Evolutionary conservation across 768 basidiomycete genomes (phyloP).

Genomic region (Rhizopogon roseolus): DNA sequence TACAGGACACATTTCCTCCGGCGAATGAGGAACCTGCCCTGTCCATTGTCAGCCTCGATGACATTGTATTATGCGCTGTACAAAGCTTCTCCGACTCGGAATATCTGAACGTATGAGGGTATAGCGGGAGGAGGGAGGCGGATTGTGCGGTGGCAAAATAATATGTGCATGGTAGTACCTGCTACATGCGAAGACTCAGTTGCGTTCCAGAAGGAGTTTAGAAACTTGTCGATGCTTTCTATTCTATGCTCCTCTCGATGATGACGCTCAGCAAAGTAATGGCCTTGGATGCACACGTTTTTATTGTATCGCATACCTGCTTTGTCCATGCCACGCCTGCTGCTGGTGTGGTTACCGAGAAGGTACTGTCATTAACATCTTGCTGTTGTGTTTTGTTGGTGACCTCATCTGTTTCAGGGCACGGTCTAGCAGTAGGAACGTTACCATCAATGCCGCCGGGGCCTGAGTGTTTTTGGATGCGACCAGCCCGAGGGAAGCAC

Average conservation of each 20-base stretch:
- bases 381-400: too few species aligned
- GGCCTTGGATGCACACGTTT: background rate
- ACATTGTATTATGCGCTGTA: too few species aligned
- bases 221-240: background rate
- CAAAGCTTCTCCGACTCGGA: too few species aligned
- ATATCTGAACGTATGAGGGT: background rate
- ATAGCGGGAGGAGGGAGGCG: background rate
- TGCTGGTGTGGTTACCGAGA: conserved; percentile 31
- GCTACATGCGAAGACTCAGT: background rate
- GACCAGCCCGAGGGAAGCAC: too few species aligned
- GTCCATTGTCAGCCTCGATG: too few species aligned
- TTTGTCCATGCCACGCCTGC: conserved; percentile 27
- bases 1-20: too few species aligned
- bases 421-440: too few species aligned
- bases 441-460: too few species aligned
- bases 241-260: background rate
- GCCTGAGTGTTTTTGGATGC: too few species aligned
- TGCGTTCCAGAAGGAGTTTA: background rate
- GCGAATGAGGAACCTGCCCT: too few species aligned
- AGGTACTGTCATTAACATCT: too few species aligned
- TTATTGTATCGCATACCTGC: conserved; percentile 5
- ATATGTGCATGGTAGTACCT: background rate
- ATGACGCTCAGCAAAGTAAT: background rate
- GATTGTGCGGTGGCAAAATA: background rate
- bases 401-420: too few species aligned